phyloP scores from a whole-genome alignment of 176 grass and related monocot genomes.

The Carex scoparia region DNA sequence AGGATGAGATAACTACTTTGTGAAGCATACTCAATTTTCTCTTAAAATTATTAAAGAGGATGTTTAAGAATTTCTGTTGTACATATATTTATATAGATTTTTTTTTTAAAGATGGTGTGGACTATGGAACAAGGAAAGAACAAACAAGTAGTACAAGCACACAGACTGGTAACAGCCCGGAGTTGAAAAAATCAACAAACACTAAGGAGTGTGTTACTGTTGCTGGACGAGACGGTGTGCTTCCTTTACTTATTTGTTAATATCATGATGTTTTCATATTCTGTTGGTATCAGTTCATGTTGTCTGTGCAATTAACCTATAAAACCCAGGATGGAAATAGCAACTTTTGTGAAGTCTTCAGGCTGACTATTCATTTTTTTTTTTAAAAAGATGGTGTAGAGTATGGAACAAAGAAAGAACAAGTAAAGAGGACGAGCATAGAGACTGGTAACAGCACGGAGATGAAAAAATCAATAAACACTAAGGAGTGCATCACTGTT shows the following conservation, averaged over 20 bases:
- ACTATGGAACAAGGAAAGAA: neutral
- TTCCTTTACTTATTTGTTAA: neutral
- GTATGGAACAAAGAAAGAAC: neutral
- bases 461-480: neutral
- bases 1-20: neutral
- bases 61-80: neutral
- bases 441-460: too few species aligned
- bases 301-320: neutral
- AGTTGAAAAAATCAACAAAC: neutral
- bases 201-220: constrained; percentile 5
- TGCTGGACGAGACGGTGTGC: neutral
- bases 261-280: neutral
- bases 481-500: neutral
- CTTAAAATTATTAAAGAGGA: neutral
- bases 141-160: neutral
- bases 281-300: neutral
- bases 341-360: neutral
- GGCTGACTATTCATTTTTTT: neutral
- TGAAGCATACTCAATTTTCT: neutral
- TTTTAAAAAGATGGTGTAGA: too few species aligned
- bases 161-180: neutral
- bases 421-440: too few species aligned
- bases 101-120: neutral
- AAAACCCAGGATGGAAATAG: neutral
- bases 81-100: neutral